These are phyloP conservation scores for Lactarius hatsudake DNA, from an alignment of 768 basidiomycete genomes.

Conservation along the genomic window DNA sequence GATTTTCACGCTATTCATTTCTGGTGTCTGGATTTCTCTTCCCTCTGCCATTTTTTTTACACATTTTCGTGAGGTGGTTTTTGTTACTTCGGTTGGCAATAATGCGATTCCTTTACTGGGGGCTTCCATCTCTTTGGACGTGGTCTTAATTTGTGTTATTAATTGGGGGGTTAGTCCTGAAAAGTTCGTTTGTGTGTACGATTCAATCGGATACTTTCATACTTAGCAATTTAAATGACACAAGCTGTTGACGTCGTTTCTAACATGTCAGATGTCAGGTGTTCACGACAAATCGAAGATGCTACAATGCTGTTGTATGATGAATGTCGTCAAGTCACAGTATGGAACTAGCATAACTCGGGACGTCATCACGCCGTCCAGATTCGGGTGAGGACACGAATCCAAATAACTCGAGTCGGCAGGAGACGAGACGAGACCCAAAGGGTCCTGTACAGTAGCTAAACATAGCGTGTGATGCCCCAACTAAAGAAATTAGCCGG, in stretches of 20 bases:
- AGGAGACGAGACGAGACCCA: neutral
- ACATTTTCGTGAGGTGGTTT: neutral
- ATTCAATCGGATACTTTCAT: neutral
- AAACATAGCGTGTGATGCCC: neutral
- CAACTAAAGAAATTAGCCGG: neutral
- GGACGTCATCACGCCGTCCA: neutral
- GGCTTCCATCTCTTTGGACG: slow-evolving; percentile 2
- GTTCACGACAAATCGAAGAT: neutral
- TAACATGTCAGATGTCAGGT: neutral
- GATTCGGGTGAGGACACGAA: neutral
- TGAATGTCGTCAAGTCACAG: neutral
- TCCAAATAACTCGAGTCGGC: neutral
- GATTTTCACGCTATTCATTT: slow-evolving; percentile 24
- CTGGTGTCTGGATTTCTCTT: neutral
- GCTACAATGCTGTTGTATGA: neutral
- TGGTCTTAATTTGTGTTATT: slow-evolving; percentile 11
- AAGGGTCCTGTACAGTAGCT: neutral
- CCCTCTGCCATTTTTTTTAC: neutral
- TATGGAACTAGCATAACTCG: neutral
- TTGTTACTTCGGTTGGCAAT: slow-evolving; percentile 16
- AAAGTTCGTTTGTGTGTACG: neutral
- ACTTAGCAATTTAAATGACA: neutral
- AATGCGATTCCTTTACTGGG: slow-evolving; percentile 16
- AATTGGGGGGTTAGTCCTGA: neutral
- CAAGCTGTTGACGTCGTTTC: neutral